phyloP scores from a whole-genome alignment of 352 stramenopile genomes.

The Pythium coloratum region DNA sequence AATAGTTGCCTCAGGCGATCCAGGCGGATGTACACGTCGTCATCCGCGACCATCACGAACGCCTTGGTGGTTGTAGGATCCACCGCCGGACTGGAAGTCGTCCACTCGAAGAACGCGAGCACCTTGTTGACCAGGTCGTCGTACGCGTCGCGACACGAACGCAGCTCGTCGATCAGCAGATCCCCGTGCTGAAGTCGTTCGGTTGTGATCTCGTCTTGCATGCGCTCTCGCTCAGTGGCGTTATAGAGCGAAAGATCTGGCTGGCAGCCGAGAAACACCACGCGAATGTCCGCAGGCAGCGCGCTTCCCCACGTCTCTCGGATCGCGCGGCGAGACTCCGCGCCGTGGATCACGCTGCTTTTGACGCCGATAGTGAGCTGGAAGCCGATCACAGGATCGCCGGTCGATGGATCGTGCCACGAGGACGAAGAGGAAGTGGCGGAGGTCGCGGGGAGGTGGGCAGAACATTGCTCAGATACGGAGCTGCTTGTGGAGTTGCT shows the following conservation, averaged over 20 bases:
- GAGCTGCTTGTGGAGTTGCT: not conserved
- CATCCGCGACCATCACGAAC: conserved; percentile 51
- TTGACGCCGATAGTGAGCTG: conserved; percentile 54
- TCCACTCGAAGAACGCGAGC: conserved; percentile 43
- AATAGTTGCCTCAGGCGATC: conserved; percentile 7
- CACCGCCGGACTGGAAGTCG: conserved; percentile 1
- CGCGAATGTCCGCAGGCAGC: conserved; percentile 23
- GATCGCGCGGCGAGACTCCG: conserved; percentile 22
- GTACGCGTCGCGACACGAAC: conserved; percentile 52
- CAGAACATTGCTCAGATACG: not conserved
- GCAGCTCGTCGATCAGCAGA: conserved; percentile 49
- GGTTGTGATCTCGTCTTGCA: not conserved
- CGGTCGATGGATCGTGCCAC: not conserved
- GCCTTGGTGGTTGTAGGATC: conserved; percentile 23
- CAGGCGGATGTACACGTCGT: conserved; percentile 44
- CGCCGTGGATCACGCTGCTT: conserved; percentile 35
- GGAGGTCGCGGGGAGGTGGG: not conserved
- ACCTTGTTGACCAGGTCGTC: conserved; percentile 50
- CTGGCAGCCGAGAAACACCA: conserved; percentile 44
- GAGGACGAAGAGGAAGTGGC: not conserved
- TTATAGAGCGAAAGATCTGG: conserved; percentile 10
- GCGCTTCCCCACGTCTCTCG: conserved; percentile 36
- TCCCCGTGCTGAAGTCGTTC: conserved; percentile 44
- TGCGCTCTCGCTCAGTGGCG: not conserved
- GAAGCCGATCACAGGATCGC: not conserved